phyloP scores from a whole-genome alignment of 768 basidiomycete genomes.

The Agrocybe praecox region DNA sequence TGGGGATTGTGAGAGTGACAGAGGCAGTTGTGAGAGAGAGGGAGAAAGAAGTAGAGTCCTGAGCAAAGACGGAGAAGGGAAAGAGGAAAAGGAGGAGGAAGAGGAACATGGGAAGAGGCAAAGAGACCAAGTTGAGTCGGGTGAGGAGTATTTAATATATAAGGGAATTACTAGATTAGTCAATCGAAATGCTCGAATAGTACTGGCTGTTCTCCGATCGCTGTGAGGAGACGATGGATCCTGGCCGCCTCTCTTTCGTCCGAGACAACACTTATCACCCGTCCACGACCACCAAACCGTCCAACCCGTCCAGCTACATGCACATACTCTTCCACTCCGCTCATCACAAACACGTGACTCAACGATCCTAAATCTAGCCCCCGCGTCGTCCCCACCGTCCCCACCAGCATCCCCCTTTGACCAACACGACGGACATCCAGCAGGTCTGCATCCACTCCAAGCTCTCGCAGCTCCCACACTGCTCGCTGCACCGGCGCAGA shows the following conservation, averaged over 20 bases:
- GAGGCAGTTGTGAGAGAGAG: conserved; percentile 52
- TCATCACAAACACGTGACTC: conserved; percentile 76
- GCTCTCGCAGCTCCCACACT: conserved; percentile 60
- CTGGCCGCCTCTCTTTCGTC: conserved; percentile 30
- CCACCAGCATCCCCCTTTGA: conserved; percentile 67
- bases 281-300: conserved; percentile 65
- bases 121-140: conserved; percentile 11
- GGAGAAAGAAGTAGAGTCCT: conserved; percentile 42
- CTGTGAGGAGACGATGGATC: conserved; percentile 36
- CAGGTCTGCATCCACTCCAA: conserved; percentile 73
- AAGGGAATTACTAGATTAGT: conserved; percentile 18
- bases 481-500: conserved; percentile 61
- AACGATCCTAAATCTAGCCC: conserved; percentile 74
- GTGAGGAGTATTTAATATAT: conserved; percentile 17
- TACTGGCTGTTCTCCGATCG: conserved; percentile 45
- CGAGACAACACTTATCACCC: conserved; percentile 65
- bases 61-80: conserved; percentile 15
- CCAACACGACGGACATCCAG: no score
- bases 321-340: conserved; percentile 59
- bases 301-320: conserved; percentile 80
- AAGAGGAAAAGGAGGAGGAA: conserved; percentile 17
- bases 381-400: conserved; percentile 68
- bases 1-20: conserved; percentile 50
- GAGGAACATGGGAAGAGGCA: conserved; percentile 24
- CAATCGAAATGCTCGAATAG: conserved; percentile 57